A percentile compares a stretch with the other conserved stretches of the same genome.
phyloP scores from a whole-genome alignment of 23 red algal genomes.

The Chondrus crispus region DNA sequence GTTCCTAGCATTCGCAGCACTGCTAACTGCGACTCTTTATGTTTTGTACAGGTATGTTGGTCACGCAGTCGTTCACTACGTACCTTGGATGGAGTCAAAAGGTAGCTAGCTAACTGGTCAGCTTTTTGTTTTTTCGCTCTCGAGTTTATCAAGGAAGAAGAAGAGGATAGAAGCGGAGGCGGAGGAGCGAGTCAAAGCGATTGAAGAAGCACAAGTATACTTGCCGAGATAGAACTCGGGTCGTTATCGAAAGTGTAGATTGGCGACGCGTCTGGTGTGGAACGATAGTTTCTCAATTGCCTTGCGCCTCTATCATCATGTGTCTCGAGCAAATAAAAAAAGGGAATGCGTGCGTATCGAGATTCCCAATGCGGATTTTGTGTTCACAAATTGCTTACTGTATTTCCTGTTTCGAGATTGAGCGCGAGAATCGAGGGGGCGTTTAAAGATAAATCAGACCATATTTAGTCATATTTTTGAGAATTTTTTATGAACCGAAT shows the following conservation, averaged over 20 bases:
- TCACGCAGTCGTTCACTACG: not conserved
- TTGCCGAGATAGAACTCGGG: slow-evolving; percentile 42
- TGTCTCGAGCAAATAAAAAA: no score
- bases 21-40: slow-evolving; percentile 28
- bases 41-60: slow-evolving; percentile 49
- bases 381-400: no score
- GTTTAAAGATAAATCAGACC: no score
- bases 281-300: no score
- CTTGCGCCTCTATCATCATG: no score
- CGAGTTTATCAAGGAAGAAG: slow-evolving; percentile 37
- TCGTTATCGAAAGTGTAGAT: not conserved
- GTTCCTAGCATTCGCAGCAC: not conserved
- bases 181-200: slow-evolving; percentile 37
- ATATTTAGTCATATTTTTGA: no score
- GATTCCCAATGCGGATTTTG: no score
- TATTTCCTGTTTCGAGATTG: no score
- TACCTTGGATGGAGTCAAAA: not conserved
- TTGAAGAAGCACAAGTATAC: slow-evolving; percentile 61
- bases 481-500: no score
- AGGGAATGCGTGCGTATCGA: no score
- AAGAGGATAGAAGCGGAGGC: slow-evolving; percentile 41
- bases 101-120: not conserved
- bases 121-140: not conserved
- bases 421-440: no score
- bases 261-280: no score